Base-by-base conservation (phyloP, 1,284 basidiomycete species). In the Exobasidium cylindrosporum region DNA sequence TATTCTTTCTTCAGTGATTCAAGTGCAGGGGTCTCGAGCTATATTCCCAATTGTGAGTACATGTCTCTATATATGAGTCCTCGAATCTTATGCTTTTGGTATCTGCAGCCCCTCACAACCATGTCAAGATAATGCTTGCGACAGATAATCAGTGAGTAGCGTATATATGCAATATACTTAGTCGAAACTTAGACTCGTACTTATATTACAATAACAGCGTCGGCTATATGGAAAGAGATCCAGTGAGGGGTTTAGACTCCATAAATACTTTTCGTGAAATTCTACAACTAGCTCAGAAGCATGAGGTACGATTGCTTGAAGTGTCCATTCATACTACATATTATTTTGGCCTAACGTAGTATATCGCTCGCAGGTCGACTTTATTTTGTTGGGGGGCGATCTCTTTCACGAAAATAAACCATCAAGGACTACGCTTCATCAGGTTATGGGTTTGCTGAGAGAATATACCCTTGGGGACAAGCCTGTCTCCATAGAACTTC, bases 381-480 rank as follows among this genome's bases (percentile, higher is more conserved):
- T 69, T 26, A 59, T 99, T 60, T 85, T 99, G 1, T 86, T 97
- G 1, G 94, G 90, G 13, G 95, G 96, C 10, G 96, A 98, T 81
- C 83, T 98, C 5, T 98, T 98, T 77, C 96, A 99, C 80, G 96
- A 99, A 76, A 98, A 98, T 80, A 87, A 92, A 66, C 96, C 96
- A 0, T 92, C 91, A 30, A 83, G 94, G 70, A 89, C 92, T 46
- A 91, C 90, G 65, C 81, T 98, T 57, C 74, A 74, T 49, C 67
- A 69, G 47, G 60, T 95, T 91, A 81, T 93, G 76, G 91, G 91
- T 0, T 83, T 97, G 7, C 82, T 99, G 60, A 87, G 96, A 57
- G 91, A 98, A 81, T 92, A 90, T 79, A 93, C 92, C 0, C 76
- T 97, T 60, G 90, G 91, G 10, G 88, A 95, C 77, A 89, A 87